Conservation (phyloP, 176 grass and related monocot species). For the Musa schizocarpa region DNA sequence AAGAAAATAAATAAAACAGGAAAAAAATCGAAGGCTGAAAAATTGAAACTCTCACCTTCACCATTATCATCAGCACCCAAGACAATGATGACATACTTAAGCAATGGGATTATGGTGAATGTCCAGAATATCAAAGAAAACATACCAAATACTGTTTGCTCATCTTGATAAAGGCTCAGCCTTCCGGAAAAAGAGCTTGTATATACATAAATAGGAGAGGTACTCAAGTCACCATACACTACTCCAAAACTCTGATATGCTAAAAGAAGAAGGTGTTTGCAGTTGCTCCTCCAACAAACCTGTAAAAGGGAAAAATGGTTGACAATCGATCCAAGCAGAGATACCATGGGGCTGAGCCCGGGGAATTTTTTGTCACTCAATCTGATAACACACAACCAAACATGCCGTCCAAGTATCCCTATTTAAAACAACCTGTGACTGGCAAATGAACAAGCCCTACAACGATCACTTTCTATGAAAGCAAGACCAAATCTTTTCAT, state of each 20-base stretch:
- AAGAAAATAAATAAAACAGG: neutral
- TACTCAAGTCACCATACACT: conserved; percentile 63
- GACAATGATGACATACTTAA: conserved; percentile 58
- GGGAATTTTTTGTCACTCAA: neutral
- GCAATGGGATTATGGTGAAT: conserved; percentile 42
- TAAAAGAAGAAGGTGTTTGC: conserved; percentile 42
- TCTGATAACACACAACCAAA: too few species aligned
- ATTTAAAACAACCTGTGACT: too few species aligned
- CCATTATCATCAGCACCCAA: conserved; percentile 51
- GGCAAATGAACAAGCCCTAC: neutral
- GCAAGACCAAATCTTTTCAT: neutral
- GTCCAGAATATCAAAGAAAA: conserved; percentile 66
- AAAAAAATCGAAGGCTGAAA: neutral
- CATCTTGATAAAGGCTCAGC: conserved; percentile 22
- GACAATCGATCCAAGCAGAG: neutral
- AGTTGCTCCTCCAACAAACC: conserved; percentile 31
- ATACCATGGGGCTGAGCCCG: neutral
- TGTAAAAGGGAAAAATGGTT: conserved; percentile 15
- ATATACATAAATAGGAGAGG: conserved; percentile 53
- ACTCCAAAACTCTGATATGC: conserved; percentile 64
- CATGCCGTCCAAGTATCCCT: too few species aligned
- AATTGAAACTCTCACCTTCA: conserved; percentile 33
- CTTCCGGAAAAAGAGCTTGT: conserved; percentile 38
- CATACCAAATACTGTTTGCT: conserved; percentile 49
- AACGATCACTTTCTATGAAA: neutral